Base-by-base conservation (phyloP, 2,329 filamentous ascomycete genomes). In the Drechmeria coniospora region DNA sequence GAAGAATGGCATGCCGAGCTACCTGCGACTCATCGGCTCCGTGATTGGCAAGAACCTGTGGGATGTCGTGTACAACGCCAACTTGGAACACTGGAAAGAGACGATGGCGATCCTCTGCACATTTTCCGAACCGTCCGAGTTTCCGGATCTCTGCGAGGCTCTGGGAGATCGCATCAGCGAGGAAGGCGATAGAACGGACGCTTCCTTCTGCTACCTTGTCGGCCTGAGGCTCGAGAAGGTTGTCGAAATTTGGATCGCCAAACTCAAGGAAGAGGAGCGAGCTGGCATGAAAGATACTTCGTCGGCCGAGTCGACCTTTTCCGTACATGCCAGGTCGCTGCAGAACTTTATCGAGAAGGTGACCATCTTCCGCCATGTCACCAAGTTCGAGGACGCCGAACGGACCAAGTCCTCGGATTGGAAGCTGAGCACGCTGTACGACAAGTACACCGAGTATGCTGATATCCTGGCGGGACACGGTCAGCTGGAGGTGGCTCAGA, bases 291-390 rank as follows among this genome's bases (percentile, higher is more conserved):
- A 83, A 42, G 68, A 76, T 36, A 63, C 68, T 13, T 65, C n/a
- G n/a, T n/a, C 65, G 15, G 71, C 71, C 19, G 81, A 84, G 43
- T 87, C 81, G 14, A 79, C 74, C 32, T 98, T 94, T 56, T 92
- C 87, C 0, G 74, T 95, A 27, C 90, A 95, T 44, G 84, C 87
- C 30, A 74, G 75, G 35, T 78, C 79, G 25, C 61, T 98, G 23
- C 90, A 95, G 53, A 77, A 80, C 39, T 87, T 98, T 47, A 92
- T 98, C 36, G 90, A 98, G 58, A 98, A 98, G 63, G 90, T 98
- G 25, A 92, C 86, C 0, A 72, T 98, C 29, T 98, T 98, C 74
- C 78, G 90, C 30, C 72, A 90, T 40, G 86, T 94, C 23, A 86
- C 84, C 36, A 84, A 87, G 46, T 98, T 94, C 60, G 61, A 79